phyloP scores from a whole-genome alignment of 2,329 filamentous ascomycete species.

The Dothideomycetes sp. region DNA sequence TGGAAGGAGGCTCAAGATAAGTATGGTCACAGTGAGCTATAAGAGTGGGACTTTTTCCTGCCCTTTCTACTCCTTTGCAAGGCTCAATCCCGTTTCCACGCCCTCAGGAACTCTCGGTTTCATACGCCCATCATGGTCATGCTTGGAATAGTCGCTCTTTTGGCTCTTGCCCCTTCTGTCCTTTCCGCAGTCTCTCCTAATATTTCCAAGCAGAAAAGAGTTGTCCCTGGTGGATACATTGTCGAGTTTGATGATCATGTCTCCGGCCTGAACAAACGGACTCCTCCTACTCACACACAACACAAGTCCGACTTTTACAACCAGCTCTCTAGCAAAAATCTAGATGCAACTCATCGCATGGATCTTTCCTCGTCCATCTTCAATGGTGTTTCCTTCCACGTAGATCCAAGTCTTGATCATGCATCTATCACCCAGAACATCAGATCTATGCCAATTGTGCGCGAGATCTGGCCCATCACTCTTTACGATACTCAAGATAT shows the following conservation, averaged over 20 bases:
- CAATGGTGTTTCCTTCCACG: slow-evolving; percentile 20
- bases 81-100: too few species aligned
- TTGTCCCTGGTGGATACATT: slow-evolving; percentile 19
- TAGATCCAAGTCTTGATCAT: slow-evolving; percentile 16
- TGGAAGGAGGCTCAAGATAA: slow-evolving; percentile 12
- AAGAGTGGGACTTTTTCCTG: background rate
- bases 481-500: slow-evolving; percentile 17
- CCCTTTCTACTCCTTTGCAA: background rate
- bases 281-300: slow-evolving; percentile 2
- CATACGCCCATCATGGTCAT: slow-evolving; percentile 1
- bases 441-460: slow-evolving; percentile 17
- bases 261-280: background rate
- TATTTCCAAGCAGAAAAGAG: slow-evolving; percentile 1
- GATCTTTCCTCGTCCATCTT: slow-evolving; percentile 17
- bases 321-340: slow-evolving; percentile 14
- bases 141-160: slow-evolving; percentile 8
- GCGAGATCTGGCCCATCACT: slow-evolving; percentile 20
- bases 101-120: too few species aligned
- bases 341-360: slow-evolving; percentile 17
- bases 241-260: slow-evolving; percentile 18
- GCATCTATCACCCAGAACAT: slow-evolving; percentile 17
- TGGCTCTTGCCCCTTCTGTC: slow-evolving; percentile 12
- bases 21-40: background rate
- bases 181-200: slow-evolving; percentile 2
- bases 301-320: slow-evolving; percentile 12